Base-by-base conservation (phyloP, 208 protist species). In the Crithidia mellificae region DNA sequence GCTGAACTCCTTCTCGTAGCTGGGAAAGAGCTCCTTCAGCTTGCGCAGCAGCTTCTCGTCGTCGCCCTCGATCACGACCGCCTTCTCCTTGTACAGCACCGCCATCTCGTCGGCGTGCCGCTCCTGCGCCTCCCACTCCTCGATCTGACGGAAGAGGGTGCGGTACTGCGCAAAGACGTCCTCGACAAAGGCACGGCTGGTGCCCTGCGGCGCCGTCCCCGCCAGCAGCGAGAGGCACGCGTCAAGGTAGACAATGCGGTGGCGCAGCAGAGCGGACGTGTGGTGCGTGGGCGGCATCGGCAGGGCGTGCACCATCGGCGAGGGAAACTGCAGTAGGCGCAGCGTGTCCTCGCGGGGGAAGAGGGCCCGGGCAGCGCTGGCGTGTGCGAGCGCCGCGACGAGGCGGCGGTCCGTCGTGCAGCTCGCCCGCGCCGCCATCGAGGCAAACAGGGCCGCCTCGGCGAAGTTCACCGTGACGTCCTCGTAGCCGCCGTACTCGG, bases 21-120 rank as follows among this genome's bases (percentile, higher is more conserved):
- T 95, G 6, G 97, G 97, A 72, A 98, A 98, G 22, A 98, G 73
- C 38, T 88, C 68, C 36, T 92, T 83, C 53, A 98, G 77, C 63
- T 87, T 81, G 19, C 90, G 83, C 59, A 97, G 78, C 30, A 92
- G 80, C 36, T 85, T 84, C 66, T 97, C 96, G 68, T 98, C 95
- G 47, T 97, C 93, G 7, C 85, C 88, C 62, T 98, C 92, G 63
- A 98, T 95, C 11, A 81, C 78, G 38, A 91, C 74, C 15, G 80
- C 80, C 71, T 97, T 96, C 61, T 96, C 95, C 69, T 94, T 92
- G 68, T 95, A 96, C 54, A 96, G 87, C 29, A 98, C 95, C 1
- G 92, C 77, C 63, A 92, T 86, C 68, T 88, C 85, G 52, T 96
- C 80, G 30, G 81, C 82, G 52, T 66, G 52, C 19, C 78, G 78